These are phyloP conservation scores for Chaetomium sp. DNA, from an alignment of 2,329 filamentous ascomycete species.

Conservation along the genomic window DNA sequence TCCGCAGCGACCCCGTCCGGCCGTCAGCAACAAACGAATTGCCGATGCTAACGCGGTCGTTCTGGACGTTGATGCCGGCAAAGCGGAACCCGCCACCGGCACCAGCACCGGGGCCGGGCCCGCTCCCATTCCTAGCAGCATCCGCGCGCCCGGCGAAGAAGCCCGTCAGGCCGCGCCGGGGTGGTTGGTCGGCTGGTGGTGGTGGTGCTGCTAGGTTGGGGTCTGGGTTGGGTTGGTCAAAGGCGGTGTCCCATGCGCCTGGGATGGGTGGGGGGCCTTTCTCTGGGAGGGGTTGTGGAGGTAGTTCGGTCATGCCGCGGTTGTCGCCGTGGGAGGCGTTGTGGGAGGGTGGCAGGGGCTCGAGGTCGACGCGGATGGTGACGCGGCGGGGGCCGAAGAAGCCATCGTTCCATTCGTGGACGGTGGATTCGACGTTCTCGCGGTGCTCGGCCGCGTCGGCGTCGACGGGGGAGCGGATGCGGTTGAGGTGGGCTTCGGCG, in stretches of 20 bases:
- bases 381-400: constrained; percentile 58
- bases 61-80: constrained; percentile 47
- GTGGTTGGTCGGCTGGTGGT: background rate
- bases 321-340: constrained; percentile 13
- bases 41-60: constrained; percentile 49
- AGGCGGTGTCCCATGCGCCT: constrained; percentile 40
- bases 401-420: constrained; percentile 58
- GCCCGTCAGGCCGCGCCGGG: background rate
- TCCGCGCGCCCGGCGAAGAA: background rate
- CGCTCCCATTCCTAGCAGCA: background rate
- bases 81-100: constrained; percentile 39
- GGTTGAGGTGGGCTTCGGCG: constrained; percentile 48
- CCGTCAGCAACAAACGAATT: constrained; percentile 48
- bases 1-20: constrained; percentile 46
- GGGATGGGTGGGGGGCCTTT: constrained; percentile 34
- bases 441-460: constrained; percentile 34
- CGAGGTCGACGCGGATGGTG: constrained; percentile 41
- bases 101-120: background rate
- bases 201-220: background rate
- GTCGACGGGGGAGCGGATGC: constrained; percentile 37
- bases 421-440: constrained; percentile 44
- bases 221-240: constrained; percentile 33
- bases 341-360: background rate
- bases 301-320: constrained; percentile 13
- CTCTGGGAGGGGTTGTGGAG: background rate